These are phyloP conservation scores for Pistacia atlantica DNA, from an alignment of 345 rosid genomes.

Conservation along the genomic window DNA sequence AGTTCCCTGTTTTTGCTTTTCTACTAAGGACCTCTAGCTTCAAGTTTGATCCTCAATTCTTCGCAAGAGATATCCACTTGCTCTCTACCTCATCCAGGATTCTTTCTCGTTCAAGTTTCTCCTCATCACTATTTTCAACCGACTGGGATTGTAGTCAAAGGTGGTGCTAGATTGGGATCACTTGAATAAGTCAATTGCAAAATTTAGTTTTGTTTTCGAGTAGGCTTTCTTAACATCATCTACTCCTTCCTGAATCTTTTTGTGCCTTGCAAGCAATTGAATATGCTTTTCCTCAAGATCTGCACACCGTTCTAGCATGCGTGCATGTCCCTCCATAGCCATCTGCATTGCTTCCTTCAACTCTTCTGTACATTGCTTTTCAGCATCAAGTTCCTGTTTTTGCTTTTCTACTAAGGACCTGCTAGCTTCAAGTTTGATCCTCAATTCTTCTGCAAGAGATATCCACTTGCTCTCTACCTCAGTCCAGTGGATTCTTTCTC, in stretches of 20 bases:
- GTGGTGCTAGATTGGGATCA: too few species aligned
- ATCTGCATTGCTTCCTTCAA: conserved; percentile 89
- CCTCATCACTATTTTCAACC: too few species aligned
- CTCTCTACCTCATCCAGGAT: too few species aligned
- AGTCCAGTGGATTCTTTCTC: conserved; percentile 63
- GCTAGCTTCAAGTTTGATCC: conserved; percentile 73
- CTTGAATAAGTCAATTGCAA: too few species aligned
- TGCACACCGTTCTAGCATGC: conserved; percentile 96
- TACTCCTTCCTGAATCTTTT: conserved; percentile 86
- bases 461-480: conserved; percentile 97
- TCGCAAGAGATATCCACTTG: too few species aligned
- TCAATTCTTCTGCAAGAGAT: conserved; percentile 81
- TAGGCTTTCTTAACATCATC: conserved; percentile 93
- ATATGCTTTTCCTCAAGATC: conserved; percentile 97
- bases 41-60: too few species aligned
- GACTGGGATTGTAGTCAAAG: too few species aligned
- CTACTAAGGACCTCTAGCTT: too few species aligned
- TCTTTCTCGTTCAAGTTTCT: too few species aligned
- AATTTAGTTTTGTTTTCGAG: too few species aligned
- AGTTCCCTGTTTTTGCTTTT: too few species aligned
- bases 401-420: conserved; percentile 51
- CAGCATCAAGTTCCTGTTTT: conserved; percentile 73
- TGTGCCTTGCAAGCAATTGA: conserved; percentile 84
- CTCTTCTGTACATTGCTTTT: conserved; percentile 85
- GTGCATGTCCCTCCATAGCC: conserved; percentile 96